Evolutionary conservation across 2,329 filamentous ascomycete species (phyloP), one percentile per base, ranked within the genome.

Genomic region (Aspergillus sp.): DNA sequence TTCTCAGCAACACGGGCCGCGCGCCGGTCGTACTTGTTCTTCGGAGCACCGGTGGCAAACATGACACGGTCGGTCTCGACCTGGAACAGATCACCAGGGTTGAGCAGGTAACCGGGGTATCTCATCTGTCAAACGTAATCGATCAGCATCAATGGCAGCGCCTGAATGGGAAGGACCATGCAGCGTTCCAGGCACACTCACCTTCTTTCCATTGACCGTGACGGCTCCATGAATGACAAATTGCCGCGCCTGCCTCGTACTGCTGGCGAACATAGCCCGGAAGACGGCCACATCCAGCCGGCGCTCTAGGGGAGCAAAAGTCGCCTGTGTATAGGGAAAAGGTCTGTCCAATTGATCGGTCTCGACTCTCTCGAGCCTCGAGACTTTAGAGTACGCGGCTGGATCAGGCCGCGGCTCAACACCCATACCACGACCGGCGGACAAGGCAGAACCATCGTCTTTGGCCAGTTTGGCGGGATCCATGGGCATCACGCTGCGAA

Each of bases 51-150:
- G 1, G 93, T 96, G 36, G 91, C 94, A 70, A 85, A 93, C 77
- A 99, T 84, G 59, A 99, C 95, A 68, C 89, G 87, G 41, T 96
- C 91, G 38, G 90, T 84, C 19, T 97, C 90, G 69, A 99, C 94
- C 75, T 96, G 92, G 83, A 99, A 99, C 87, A 99, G 91, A 75
- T 99, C 95, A 68, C 95, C 95, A 2, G 95, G 96, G 77, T 99
- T 99, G 41, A 99, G 85, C 66, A 92, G 88, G 77, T 99, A 99
- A 58, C 92, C 90, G 8, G 95, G 93, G 73, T 95, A 91, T 64
- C 85, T 83, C 90, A 98, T 96, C 94, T 96, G 68, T 3, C 53
- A 58, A 66, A 25, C 64, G 63, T 44, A 47, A 54, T 27, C 39
- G 23, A 19, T 49, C 39, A 19, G 19, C 32, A 15, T 44, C 11